Conservation (phyloP, 1,284 basidiomycete species). For the Papiliotrema terrestris region DNA sequence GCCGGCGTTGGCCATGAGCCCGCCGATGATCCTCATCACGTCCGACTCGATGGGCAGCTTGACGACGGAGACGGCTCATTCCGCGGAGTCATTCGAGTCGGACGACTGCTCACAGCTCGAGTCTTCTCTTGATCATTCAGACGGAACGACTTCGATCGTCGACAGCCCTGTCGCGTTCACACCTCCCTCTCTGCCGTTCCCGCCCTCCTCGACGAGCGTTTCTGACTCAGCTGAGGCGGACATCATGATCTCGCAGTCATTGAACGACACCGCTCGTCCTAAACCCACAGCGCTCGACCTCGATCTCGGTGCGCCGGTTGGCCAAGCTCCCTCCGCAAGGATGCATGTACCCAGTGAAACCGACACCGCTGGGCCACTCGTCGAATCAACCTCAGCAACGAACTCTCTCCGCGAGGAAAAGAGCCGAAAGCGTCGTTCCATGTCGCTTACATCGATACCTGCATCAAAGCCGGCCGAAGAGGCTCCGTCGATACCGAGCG, state of each 20-base stretch:
- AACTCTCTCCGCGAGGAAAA: no score
- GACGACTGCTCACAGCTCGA: not conserved
- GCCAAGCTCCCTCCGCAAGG: no score
- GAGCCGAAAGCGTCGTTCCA: slow-evolving; percentile 2
- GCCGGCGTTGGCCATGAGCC: not conserved
- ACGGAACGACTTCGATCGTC: not conserved
- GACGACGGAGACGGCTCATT: not conserved
- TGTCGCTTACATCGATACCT: slow-evolving; percentile 4
- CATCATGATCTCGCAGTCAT: no score
- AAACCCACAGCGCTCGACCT: no score
- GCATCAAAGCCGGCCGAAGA: not conserved
- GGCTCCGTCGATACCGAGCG: not conserved
- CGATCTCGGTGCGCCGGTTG: no score
- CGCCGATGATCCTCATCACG: slow-evolving; percentile 3
- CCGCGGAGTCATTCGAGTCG: not conserved
- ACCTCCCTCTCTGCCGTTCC: not conserved
- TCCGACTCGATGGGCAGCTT: not conserved
- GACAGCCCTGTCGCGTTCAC: not conserved
- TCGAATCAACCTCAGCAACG: not conserved
- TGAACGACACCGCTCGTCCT: no score
- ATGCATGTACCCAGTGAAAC: not conserved
- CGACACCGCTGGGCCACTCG: not conserved
- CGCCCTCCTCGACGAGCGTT: not conserved
- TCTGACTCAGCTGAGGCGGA: no score
- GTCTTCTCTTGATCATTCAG: not conserved